These are phyloP conservation scores for Beauveria sp. DNA, from an alignment of 2,329 filamentous ascomycete genomes.

Conservation along the genomic window DNA sequence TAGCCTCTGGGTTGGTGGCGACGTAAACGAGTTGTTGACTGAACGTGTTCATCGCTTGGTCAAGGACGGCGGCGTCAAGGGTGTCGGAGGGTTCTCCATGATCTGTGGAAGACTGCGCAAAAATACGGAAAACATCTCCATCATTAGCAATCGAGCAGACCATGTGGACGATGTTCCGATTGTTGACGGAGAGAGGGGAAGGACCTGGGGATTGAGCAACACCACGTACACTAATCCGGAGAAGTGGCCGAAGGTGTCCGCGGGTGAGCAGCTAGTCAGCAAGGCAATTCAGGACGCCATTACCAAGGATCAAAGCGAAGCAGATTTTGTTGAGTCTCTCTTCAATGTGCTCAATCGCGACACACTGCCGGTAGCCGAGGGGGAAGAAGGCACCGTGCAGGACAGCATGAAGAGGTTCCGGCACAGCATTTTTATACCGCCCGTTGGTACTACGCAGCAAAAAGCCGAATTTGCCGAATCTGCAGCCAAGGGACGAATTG, in stretches of 20 bases:
- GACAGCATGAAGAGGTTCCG: neutral
- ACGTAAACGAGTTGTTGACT: conserved; percentile 37
- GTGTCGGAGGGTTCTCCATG: conserved; percentile 59
- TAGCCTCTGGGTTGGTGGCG: conserved; percentile 50
- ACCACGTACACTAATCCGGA: conserved; percentile 45
- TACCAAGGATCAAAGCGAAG: conserved; percentile 30
- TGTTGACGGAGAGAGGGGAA: conserved; percentile 42
- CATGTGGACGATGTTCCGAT: conserved; percentile 48
- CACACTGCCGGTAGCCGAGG: conserved; percentile 39
- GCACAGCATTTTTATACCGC: conserved; percentile 42
- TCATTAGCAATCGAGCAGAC: conserved; percentile 54
- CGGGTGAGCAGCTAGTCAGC: conserved; percentile 40
- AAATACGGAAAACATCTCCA: conserved; percentile 45
- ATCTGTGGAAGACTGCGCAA: conserved; percentile 53
- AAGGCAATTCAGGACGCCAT: conserved; percentile 34
- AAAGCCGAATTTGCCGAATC: conserved; percentile 22
- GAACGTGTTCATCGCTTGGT: conserved; percentile 47
- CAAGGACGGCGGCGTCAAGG: conserved; percentile 44
- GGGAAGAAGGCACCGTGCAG: conserved; percentile 34
- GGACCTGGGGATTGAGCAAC: conserved; percentile 56
- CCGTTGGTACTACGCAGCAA: conserved; percentile 39
- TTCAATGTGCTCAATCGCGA: conserved; percentile 50
- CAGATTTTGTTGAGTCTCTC: conserved; percentile 41
- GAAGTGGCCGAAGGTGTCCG: conserved; percentile 54
- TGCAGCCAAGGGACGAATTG: neutral